Conservation (phyloP, 2,329 filamentous ascomycete genomes). For the Fusarium begoniae region DNA sequence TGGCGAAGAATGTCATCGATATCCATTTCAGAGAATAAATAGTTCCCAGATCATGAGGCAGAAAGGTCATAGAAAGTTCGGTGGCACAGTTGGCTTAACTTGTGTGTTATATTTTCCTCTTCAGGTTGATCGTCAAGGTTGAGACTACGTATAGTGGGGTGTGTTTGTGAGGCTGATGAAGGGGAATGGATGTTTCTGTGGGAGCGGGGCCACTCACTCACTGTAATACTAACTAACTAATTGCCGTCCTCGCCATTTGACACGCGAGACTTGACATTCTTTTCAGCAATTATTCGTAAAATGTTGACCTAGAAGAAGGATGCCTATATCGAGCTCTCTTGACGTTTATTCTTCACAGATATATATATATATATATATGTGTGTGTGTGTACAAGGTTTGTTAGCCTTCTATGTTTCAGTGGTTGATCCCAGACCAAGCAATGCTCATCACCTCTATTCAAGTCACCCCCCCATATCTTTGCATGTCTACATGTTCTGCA, state of each 20-base stretch:
- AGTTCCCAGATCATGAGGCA: background rate
- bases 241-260: background rate
- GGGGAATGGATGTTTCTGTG: slow-evolving; percentile 20
- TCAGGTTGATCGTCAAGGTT: background rate
- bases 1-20: slow-evolving; percentile 83
- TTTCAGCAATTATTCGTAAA: background rate
- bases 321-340: background rate
- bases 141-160: slow-evolving; percentile 24
- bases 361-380: background rate
- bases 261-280: background rate
- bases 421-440: background rate
- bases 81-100: background rate
- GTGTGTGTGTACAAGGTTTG: background rate
- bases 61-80: background rate
- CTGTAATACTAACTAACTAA: background rate
- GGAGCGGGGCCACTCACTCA: slow-evolving; percentile 16
- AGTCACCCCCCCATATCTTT: background rate
- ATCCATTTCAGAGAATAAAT: slow-evolving; percentile 63
- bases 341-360: background rate
- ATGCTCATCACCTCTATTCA: background rate
- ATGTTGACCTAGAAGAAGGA: background rate
- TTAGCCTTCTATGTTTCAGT: background rate
- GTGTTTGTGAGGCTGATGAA: background rate
- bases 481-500: background rate
- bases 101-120: background rate